Evolutionary conservation across 2,329 filamentous ascomycete genomes (phyloP).

Genomic region (Coniochaeta sp.): DNA sequence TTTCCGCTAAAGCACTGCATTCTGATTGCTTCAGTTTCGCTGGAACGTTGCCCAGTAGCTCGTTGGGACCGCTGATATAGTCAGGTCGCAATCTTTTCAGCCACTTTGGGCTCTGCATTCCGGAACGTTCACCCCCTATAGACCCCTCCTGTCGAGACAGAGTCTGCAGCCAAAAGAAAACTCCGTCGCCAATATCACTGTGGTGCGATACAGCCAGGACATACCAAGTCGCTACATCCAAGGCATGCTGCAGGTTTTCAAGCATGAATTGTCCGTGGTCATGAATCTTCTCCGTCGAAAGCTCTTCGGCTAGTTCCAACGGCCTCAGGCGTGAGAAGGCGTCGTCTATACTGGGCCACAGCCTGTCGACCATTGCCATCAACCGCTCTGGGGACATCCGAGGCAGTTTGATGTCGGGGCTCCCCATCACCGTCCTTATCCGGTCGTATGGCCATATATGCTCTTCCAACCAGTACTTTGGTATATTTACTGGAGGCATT

Average conservation of each 20-base stretch:
- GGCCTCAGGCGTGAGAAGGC: background rate
- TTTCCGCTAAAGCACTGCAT: constrained; percentile 18
- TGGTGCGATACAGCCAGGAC: background rate
- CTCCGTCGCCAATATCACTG: background rate
- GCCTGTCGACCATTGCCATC: background rate
- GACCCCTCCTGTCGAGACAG: background rate
- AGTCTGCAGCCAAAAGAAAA: background rate
- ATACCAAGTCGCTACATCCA: background rate
- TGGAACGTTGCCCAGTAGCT: background rate
- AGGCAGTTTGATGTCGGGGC: background rate
- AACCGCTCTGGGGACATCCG: background rate
- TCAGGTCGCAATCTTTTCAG: background rate
- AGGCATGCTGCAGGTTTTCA: background rate
- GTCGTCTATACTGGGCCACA: background rate
- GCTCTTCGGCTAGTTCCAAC: background rate
- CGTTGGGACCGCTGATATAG: background rate
- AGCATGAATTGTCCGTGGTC: background rate
- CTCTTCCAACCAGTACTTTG: background rate
- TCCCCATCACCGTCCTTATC: background rate
- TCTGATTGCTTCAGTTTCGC: constrained; percentile 3
- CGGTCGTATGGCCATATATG: background rate
- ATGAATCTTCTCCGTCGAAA: background rate
- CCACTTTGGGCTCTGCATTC: background rate
- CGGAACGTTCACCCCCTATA: background rate
- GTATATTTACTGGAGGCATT: background rate